A percentile compares a stretch with the other conserved stretches of the same genome.
Conservation (phyloP, 1,284 basidiomycete genomes). For the Pterulicium gracile region DNA sequence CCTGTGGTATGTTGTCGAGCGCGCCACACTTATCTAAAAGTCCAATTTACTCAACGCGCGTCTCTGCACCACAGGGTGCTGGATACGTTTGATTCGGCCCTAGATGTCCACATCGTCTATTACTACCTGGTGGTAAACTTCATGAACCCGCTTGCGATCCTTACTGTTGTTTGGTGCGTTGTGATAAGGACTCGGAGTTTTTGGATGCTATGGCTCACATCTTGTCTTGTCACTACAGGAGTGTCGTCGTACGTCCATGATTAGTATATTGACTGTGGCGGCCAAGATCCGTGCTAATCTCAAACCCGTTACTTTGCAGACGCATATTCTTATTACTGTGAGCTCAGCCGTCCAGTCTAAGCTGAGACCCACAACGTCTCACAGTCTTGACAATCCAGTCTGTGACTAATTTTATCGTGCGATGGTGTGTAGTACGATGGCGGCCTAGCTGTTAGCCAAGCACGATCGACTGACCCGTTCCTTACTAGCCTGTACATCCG, state of each 20-base stretch:
- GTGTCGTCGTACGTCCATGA: no score
- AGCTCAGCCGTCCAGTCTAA: no score
- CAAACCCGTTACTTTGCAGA: no score
- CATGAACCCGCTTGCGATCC: conserved; percentile 29
- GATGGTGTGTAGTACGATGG: conserved; percentile 15
- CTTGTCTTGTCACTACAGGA: no score
- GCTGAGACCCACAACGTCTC: no score
- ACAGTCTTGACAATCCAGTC: conserved; percentile 20
- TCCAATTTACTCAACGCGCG: conserved; percentile 3
- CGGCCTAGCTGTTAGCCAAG: no score
- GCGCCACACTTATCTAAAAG: background rate
- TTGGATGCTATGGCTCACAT: no score
- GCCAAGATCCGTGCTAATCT: no score
- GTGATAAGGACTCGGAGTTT: no score
- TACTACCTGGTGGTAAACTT: conserved; percentile 42
- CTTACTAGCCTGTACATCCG: conserved; percentile 26
- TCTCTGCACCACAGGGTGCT: conserved; percentile 24
- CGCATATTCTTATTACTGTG: no score
- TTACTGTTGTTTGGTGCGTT: no score
- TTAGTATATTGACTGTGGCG: no score
- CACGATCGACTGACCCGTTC: background rate
- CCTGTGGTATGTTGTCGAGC: conserved; percentile 25
- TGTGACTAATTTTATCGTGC: conserved; percentile 32
- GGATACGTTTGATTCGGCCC: conserved; percentile 38
- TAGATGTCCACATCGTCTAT: conserved; percentile 41